A percentile compares a stretch with the other conserved stretches of the same genome.
Evolutionary conservation across 2,329 filamentous ascomycete species (phyloP).

Genomic region (Colletotrichum lindemuthianum): DNA sequence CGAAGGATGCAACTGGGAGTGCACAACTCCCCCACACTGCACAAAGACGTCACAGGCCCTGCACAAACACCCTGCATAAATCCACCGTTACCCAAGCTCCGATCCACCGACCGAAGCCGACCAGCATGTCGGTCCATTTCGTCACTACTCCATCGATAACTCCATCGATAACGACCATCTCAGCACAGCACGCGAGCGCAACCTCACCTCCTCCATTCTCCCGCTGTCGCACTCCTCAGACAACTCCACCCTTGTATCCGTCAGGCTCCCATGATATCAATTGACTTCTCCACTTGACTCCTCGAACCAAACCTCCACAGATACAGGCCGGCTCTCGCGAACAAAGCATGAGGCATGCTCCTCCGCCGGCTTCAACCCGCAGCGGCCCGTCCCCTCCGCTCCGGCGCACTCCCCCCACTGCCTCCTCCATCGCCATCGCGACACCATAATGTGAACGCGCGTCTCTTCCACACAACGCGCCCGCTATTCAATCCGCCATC

Average conservation of each 20-base stretch:
- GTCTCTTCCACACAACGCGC: constrained; percentile 45
- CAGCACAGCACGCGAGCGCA: constrained; percentile 6
- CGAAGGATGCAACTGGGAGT: no score
- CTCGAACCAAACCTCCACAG: background rate
- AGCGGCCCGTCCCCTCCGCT: constrained; percentile 41
- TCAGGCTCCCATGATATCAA: background rate
- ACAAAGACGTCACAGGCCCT: no score
- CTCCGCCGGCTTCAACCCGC: constrained; percentile 49
- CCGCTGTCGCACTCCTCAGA: background rate
- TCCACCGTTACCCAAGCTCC: constrained; percentile 13
- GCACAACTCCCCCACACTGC: no score
- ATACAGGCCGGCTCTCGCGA: constrained; percentile 41
- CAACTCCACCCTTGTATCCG: background rate
- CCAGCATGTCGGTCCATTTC: constrained; percentile 40
- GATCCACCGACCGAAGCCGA: constrained; percentile 28
- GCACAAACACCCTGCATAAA: no score
- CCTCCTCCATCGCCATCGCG: background rate
- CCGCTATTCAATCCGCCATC: constrained; percentile 44
- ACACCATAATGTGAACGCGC: constrained; percentile 20
- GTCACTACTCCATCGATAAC: constrained; percentile 15
- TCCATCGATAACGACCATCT: background rate
- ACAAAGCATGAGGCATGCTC: constrained; percentile 70
- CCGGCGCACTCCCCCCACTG: constrained; percentile 17
- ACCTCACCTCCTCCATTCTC: constrained; percentile 24
- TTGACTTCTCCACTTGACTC: background rate